Percentiles rank a stretch among this genome's conserved stretches.
Evolutionary conservation across 768 basidiomycete species (phyloP).

Genomic region (Phaffia tasmanica): DNA sequence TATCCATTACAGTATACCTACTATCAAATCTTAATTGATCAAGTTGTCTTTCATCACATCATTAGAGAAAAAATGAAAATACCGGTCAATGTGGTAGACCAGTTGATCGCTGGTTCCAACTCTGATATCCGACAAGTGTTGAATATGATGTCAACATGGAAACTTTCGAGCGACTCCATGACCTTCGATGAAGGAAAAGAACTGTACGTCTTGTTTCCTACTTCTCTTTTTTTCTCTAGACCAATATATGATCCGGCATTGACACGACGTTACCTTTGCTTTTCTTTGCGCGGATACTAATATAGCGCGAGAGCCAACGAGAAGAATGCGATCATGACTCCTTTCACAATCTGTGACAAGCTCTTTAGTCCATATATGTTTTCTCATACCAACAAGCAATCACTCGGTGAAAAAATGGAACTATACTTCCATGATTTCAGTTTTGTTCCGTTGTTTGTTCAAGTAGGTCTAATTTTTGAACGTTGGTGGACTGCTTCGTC

Average conservation of each 20-base stretch:
- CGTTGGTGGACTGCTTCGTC: not conserved
- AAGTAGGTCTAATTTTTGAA: constrained; percentile 45
- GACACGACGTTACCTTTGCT: not conserved
- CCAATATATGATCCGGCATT: no score
- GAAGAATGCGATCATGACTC: constrained; percentile 79
- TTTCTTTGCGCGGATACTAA: not conserved
- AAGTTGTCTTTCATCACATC: not conserved
- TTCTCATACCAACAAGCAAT: constrained; percentile 64
- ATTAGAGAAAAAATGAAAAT: constrained; percentile 81
- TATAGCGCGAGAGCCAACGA: constrained; percentile 84
- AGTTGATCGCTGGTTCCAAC: constrained; percentile 74
- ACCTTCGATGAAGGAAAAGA: constrained; percentile 81
- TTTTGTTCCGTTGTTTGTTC: constrained; percentile 88
- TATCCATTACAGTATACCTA: not conserved
- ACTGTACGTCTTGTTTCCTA: constrained; percentile 50
- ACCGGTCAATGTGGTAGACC: constrained; percentile 82
- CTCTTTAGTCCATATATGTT: constrained; percentile 86
- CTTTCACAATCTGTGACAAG: constrained; percentile 82
- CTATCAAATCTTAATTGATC: not conserved
- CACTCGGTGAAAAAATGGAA: constrained; percentile 84
- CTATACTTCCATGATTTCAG: constrained; percentile 92
- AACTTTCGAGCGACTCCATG: constrained; percentile 63
- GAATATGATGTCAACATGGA: constrained; percentile 98
- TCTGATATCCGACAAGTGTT: constrained; percentile 95
- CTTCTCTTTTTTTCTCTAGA: not conserved